These are phyloP conservation scores for Trichoderma gracile DNA, from an alignment of 2,329 filamentous ascomycete genomes.

Conservation along the genomic window DNA sequence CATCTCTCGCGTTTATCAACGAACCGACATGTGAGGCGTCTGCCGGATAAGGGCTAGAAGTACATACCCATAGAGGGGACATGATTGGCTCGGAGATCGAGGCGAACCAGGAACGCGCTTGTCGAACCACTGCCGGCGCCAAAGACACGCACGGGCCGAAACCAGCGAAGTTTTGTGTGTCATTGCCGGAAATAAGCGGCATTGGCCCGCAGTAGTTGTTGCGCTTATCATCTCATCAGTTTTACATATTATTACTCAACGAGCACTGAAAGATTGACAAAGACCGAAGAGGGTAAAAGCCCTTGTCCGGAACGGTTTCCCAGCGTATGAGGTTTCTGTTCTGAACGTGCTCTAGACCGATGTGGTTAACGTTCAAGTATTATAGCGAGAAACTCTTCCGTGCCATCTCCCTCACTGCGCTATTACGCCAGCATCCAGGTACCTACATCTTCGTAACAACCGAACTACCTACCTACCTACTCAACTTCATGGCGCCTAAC, in stretches of 20 bases:
- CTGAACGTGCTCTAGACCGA: no score
- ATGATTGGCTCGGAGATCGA: not conserved
- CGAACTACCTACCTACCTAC: no score
- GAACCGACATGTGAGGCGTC: no score
- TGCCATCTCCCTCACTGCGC: no score
- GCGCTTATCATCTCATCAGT: not conserved
- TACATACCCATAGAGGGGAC: not conserved
- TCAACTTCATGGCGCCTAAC: no score
- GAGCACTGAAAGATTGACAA: not conserved
- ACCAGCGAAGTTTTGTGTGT: not conserved
- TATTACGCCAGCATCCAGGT: no score
- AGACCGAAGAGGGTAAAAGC: not conserved
- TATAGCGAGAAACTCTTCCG: no score
- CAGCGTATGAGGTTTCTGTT: no score
- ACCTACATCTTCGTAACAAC: no score
- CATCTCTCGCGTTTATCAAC: not conserved
- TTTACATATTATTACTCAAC: not conserved
- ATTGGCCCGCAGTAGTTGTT: not conserved
- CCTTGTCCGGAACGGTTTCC: no score
- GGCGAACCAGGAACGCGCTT: not conserved
- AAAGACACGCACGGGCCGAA: slow-evolving; percentile 11
- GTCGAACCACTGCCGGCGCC: slow-evolving; percentile 12
- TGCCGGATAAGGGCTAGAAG: not conserved
- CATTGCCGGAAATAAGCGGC: slow-evolving; percentile 15
- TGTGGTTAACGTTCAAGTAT: no score